Conservation (phyloP, 169 alveolate genomes). For the Cryptosporidium baileyi region DNA sequence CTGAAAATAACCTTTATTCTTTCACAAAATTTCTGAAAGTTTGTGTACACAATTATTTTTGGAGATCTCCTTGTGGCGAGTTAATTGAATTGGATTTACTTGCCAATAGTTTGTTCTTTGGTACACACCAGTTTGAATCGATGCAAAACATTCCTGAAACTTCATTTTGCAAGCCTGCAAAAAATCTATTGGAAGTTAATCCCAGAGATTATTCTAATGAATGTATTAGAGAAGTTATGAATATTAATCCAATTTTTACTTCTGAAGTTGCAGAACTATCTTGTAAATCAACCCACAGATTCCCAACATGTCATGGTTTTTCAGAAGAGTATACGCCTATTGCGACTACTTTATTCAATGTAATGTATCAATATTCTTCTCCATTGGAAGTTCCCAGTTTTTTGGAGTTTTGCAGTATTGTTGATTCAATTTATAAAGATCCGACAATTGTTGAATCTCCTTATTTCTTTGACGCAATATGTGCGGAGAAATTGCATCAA, state of each 20-base stretch:
- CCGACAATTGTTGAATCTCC: conserved; percentile 17
- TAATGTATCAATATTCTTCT: conserved; percentile 17
- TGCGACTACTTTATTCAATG: conserved; percentile 14
- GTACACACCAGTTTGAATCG: conserved; percentile 24
- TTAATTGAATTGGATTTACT: conserved; percentile 36
- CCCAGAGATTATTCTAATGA: conserved; percentile 22
- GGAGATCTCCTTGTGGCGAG: conserved; percentile 59
- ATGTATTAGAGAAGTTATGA: conserved; percentile 52
- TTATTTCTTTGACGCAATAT: conserved; percentile 24
- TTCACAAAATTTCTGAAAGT: conserved; percentile 26
- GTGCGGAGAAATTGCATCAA: conserved; percentile 17
- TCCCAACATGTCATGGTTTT: conserved; percentile 31
- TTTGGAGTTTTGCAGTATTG: conserved; percentile 30
- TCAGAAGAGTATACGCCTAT: conserved; percentile 43
- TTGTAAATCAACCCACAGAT: conserved; percentile 24
- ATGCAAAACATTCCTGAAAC: conserved; percentile 12
- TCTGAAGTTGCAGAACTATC: conserved; percentile 51
- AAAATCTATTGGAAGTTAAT: conserved; percentile 6
- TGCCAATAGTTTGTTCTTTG: conserved; percentile 55
- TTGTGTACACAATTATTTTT: conserved; percentile 62
- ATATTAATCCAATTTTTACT: conserved; percentile 3
- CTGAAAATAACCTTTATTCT: neutral
- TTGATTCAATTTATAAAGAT: conserved; percentile 37
- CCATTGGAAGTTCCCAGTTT: conserved; percentile 4
- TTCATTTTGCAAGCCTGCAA: conserved; percentile 48